phyloP scores from a whole-genome alignment of 2,329 filamentous ascomycete species.

The Talaromyces sp. region DNA sequence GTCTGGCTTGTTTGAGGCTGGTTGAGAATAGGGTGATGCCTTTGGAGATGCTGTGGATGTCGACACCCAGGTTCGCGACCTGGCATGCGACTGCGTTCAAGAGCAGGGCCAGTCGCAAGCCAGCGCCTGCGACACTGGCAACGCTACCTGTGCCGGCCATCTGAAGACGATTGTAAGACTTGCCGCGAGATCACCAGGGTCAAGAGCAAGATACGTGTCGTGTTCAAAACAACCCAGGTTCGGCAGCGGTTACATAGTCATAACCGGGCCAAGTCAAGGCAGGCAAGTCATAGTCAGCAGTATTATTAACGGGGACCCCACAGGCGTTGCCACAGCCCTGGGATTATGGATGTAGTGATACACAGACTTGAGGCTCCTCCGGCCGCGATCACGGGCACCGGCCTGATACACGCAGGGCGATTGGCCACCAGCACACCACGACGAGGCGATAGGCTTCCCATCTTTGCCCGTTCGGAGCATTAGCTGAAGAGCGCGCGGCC shows the following conservation, averaged over 20 bases:
- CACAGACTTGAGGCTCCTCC: not conserved
- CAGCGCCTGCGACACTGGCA: constrained; percentile 22
- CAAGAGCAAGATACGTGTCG: not conserved
- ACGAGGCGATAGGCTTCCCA: not conserved
- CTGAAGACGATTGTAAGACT: not conserved
- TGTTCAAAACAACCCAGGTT: not conserved
- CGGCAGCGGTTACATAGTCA: not conserved
- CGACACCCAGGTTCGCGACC: constrained; percentile 32
- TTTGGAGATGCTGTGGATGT: constrained; percentile 39
- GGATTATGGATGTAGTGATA: not conserved
- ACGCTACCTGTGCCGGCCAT: constrained; percentile 13
- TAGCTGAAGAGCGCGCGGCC: not conserved
- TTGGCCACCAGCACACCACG: not conserved
- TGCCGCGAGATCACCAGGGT: not conserved
- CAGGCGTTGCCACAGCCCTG: not conserved
- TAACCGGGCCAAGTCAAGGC: not conserved
- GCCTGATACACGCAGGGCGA: not conserved
- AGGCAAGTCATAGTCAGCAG: not conserved
- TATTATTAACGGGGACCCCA: not conserved
- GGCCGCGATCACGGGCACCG: not conserved
- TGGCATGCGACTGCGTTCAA: constrained; percentile 39
- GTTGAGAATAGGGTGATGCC: constrained; percentile 36
- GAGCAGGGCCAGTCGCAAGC: constrained; percentile 36
- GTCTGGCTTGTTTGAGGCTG: constrained; percentile 34
- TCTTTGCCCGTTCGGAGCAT: not conserved